Evolutionary conservation across 2,329 filamentous ascomycete genomes (phyloP), one percentile per base, ranked within the genome.

Genomic region (Verticillium klebahnii): DNA sequence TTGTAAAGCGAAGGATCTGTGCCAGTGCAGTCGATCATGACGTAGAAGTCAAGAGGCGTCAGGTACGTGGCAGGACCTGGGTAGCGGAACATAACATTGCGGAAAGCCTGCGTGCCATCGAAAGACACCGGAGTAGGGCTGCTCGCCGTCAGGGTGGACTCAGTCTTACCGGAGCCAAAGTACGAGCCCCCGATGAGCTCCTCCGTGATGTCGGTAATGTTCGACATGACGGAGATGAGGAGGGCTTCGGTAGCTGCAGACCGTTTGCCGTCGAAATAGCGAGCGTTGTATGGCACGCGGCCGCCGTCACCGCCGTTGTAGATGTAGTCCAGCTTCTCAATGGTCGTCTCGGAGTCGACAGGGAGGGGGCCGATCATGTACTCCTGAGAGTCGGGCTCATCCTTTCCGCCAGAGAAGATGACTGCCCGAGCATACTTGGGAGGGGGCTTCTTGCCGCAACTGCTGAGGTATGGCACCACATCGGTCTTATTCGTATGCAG

Each of bases 321-420:
- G 19, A 74, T 69, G 66, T 79, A 80, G 58, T 77, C 74, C 12
- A 80, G 69, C 55, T 74, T 73, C 59, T 74, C 65, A 31, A 78
- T 69, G 17, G 65, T 74, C 5, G 78, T 80, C 19, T 72, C 64
- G 23, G 66, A 59, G 8, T 68, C 70, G 3, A 82, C 71, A 2
- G 81, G 81, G 3, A 83, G 72, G 2, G 81, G 80, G 0, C 81
- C 80, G 32, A 83, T 74, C 72, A 80, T 79, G 65, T 78, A 82
- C 64, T 83, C 79, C 61, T 80, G 76, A 5, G 76, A 77, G 32
- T 78, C 73, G 1, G 80, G 79, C 14, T 75, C 72, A 4, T 67
- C 64, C 56, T 75, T 77, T 0, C 75, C 78, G 12, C 78, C 76
- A 61, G 80, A 74, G 52, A 79, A 78, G 50, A 83, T 74, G 59